A percentile compares a stretch with the other conserved stretches of the same genome.
These are phyloP conservation scores for Colletotrichum ledebouriae DNA, from an alignment of 2,329 filamentous ascomycete species.

Conservation along the genomic window DNA sequence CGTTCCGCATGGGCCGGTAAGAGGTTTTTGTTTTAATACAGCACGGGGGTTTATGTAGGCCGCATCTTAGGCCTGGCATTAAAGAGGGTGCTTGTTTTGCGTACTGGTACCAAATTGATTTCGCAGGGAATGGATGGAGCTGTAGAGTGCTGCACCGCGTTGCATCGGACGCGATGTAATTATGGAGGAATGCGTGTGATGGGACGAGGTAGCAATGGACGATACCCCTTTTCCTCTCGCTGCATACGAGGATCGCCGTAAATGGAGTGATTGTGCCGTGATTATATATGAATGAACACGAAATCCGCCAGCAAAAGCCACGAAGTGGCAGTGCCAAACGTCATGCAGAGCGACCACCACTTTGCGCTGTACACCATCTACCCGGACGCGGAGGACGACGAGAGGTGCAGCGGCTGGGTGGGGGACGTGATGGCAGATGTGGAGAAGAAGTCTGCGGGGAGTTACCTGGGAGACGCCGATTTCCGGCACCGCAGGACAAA, in stretches of 20 bases:
- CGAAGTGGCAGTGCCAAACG: conserved; percentile 17
- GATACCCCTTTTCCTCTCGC: conserved; percentile 42
- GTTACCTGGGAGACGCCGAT: conserved; percentile 69
- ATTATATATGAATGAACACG: not conserved
- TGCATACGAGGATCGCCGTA: not conserved
- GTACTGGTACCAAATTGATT: conserved; percentile 32
- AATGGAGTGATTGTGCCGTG: not conserved
- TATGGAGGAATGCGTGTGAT: conserved; percentile 36
- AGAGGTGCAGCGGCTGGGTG: conserved; percentile 59
- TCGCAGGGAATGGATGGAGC: conserved; percentile 23
- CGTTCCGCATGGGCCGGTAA: conserved; percentile 28
- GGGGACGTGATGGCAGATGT: conserved; percentile 55
- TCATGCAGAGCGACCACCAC: conserved; percentile 68
- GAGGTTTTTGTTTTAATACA: conserved; percentile 40
- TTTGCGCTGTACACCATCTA: conserved; percentile 67
- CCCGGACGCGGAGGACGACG: conserved; percentile 61
- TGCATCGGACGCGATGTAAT: conserved; percentile 33
- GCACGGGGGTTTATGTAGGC: conserved; percentile 18
- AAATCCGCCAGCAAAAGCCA: not conserved
- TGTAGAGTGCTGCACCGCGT: conserved; percentile 24
- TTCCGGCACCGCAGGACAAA: conserved; percentile 61
- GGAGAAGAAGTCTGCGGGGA: conserved; percentile 58
- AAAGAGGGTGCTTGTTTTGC: conserved; percentile 36
- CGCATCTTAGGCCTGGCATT: not conserved
- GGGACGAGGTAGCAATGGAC: conserved; percentile 43